Base-by-base conservation (phyloP, 805 yeast species). In the Sugiyamaella floridensis region DNA sequence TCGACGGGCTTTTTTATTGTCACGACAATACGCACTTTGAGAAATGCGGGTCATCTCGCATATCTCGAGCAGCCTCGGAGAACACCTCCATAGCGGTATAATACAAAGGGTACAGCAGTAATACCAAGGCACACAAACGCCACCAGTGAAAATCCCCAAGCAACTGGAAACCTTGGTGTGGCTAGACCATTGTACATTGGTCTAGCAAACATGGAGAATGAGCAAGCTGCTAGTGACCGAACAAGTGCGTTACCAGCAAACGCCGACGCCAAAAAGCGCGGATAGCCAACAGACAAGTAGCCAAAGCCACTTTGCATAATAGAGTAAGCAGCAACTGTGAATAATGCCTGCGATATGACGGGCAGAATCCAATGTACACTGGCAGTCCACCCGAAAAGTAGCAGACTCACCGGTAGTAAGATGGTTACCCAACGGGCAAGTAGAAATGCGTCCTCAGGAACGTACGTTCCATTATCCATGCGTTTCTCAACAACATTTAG, bases 131-230 rank as follows among this genome's bases (percentile, higher is more conserved):
- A 60, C 37, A 78, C 59, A 57, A 77, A 76, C 0, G 76, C 82
- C 45, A 79, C 61, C 11, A 79, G 55, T 5, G 78, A 71, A 2
- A 76, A 67, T 1, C 83, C 85, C 83, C 83, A 81, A 2, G 73
- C 84, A 15, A 78, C 79, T 1, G 85, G 85, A 60, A 70, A 82
- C 41, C 71, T 73, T 1, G 66, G 49, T n/a, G 61, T 65, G 12
- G 64, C 64, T 40, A 68, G 55, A 5, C 58, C 76, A 50, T 71
- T 67, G 63, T 76, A 85, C 79, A 85, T 74, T 29, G 78, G 77
- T 40, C 72, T 62, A 4, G 86, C 85, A 65, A 85, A 83, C 49
- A 85, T 71, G 40, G 86, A 85, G 71, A 82, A 82, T 2, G 75
- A 77, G 55, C 80, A 79, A 1, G 83, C 86, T 57, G 76, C 73